Base-by-base conservation (phyloP, 2,329 filamentous ascomycete species). In the Cercospora beticola region DNA sequence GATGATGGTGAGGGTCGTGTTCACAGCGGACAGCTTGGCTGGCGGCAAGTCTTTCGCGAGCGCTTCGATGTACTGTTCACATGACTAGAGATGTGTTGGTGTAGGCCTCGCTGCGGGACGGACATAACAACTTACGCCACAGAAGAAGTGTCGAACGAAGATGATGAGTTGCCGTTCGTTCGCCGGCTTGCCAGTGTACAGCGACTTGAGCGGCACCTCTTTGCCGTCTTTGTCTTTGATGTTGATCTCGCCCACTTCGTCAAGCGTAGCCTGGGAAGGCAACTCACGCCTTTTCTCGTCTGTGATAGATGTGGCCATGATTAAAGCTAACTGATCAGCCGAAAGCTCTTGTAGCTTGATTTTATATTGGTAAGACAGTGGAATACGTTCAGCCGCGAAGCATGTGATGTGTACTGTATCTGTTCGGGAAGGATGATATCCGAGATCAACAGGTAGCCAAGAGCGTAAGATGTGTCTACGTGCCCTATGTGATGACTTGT, bases 71-170 rank as follows among this genome's bases (percentile, higher is more conserved):
- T 78, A 79, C 67, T 76, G 74, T 69, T 79, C 76, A 70, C 78
- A 80, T 65, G 74, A 72, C 74, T 77, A 58, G 26, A n/a, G 26
- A 58, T n/a, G 54, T 9, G 23, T 52, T 23, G 10, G 46, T 14
- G 4, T 52, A 52, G 21, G 46, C 18, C 46, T 26, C 26, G 26
- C 28, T 18, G 54, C 7, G 54, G 16, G n/a, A 31, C 14, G n/a
- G 23, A 30, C 1, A 26, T 16, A 36, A 40, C 9, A 26, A 69
- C 75, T 67, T 69, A 79, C 78, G 60, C 79, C 79, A 70, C 79
- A 81, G 75, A 76, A 80, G 74, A 80, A 81, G 70, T 81, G 79
- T 43, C 79, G 75, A 33, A 81, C 76, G 73, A 81, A 81, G 60
- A 81, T 66, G 18, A 80, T 74, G 43, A 81, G 73, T 36, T 78